Conservation (phyloP, 768 basidiomycete genomes). For the Tulasnella sp. region DNA sequence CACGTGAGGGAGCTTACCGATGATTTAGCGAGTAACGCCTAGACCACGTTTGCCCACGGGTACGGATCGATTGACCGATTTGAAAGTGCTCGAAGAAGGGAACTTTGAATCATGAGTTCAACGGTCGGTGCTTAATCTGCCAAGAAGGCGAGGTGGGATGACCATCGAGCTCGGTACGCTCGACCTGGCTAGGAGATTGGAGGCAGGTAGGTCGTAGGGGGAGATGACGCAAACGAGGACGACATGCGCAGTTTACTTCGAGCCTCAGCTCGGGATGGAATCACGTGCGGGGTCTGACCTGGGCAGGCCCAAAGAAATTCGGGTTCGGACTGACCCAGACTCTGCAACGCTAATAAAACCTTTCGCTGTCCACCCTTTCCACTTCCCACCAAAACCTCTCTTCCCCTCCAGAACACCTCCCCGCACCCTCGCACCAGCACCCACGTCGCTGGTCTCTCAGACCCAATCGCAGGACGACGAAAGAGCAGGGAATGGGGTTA, state of each 20-base stretch:
- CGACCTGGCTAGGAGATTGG: not conserved
- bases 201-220: not conserved
- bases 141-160: not conserved
- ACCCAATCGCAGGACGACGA: not conserved
- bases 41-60: not conserved
- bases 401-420: not conserved
- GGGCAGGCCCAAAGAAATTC: not conserved
- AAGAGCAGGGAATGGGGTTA: not conserved
- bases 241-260: not conserved
- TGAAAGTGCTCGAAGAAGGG: not conserved
- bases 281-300: not conserved
- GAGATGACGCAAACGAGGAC: not conserved
- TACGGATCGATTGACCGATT: not conserved
- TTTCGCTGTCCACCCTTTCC: not conserved
- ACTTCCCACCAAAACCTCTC: not conserved
- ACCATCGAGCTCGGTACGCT: not conserved
- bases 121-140: not conserved
- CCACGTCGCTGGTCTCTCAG: not conserved
- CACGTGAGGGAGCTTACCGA: not conserved
- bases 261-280: not conserved
- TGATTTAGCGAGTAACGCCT: not conserved
- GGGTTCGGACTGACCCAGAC: not conserved
- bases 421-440: not conserved
- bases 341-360: not conserved
- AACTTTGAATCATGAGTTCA: not conserved